These are phyloP conservation scores for Pezicula radicicola DNA, from an alignment of 2,329 filamentous ascomycete genomes.

Conservation along the genomic window DNA sequence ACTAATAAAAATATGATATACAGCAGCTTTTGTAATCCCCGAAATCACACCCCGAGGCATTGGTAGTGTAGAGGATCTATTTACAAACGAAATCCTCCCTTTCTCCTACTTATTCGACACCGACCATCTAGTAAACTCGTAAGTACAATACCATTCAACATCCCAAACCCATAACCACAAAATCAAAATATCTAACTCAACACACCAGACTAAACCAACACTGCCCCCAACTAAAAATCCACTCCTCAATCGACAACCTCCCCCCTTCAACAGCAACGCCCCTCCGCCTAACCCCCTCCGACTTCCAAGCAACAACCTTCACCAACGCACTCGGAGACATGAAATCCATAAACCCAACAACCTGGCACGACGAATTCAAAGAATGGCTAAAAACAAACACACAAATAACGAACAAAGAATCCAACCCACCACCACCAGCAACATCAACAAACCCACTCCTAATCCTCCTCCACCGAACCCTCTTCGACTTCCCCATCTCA, in stretches of 20 bases:
- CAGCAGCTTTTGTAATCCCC: conserved; percentile 36
- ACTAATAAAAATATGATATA: conserved; percentile 10
- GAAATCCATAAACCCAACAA: neutral
- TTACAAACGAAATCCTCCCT: conserved; percentile 5
- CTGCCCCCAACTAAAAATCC: conserved; percentile 4
- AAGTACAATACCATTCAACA: neutral
- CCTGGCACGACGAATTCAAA: conserved; percentile 1
- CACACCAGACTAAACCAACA: too few relatives aligned
- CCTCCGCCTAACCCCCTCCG: neutral
- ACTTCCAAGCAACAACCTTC: conserved; percentile 1
- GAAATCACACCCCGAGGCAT: conserved; percentile 12
- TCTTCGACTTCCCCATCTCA: conserved; percentile 31
- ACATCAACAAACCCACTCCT: neutral
- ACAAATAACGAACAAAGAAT: neutral
- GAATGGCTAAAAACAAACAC: conserved; percentile 1
- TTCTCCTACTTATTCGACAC: conserved; percentile 23
- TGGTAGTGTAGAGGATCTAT: conserved; percentile 2
- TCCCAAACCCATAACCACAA: neutral
- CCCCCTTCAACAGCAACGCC: neutral
- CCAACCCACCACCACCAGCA: neutral
- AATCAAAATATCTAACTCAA: too few relatives aligned
- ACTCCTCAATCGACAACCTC: neutral
- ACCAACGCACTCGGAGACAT: neutral
- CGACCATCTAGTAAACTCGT: conserved; percentile 11
- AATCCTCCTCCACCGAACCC: neutral